Conservation (phyloP, 495 filamentous ascomycete species). For the Penicillium diatomitis region DNA sequence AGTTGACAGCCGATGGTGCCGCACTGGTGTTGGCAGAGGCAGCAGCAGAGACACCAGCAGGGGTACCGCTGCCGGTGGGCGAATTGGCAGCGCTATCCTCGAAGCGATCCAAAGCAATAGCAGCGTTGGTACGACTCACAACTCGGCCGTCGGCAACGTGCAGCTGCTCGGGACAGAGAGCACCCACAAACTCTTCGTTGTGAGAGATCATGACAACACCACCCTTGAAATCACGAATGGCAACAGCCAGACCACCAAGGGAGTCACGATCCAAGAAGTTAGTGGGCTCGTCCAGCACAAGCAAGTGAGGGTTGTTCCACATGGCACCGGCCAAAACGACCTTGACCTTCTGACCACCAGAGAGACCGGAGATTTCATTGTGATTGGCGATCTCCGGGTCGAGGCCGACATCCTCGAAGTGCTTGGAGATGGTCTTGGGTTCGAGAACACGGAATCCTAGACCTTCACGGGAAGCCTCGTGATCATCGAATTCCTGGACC, state of each 20-base stretch:
- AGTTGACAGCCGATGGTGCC: conserved; percentile 68
- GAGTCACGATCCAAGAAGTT: conserved; percentile 99
- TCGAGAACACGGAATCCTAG: conserved; percentile 88
- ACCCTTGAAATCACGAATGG: conserved; percentile 94
- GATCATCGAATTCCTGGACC: conserved; percentile 96
- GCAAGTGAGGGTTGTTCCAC: conserved; percentile 98
- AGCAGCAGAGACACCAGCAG: conserved; percentile 43
- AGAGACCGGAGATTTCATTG: conserved; percentile 94
- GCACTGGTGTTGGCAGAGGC: conserved; percentile 49
- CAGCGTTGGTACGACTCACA: conserved; percentile 67
- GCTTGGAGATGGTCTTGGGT: conserved; percentile 89
- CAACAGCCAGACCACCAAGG: conserved; percentile 87
- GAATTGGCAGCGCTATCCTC: conserved; percentile 67
- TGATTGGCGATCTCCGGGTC: conserved; percentile 98
- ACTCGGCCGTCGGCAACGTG: conserved; percentile 83
- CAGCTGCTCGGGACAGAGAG: conserved; percentile 90
- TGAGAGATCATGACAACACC: conserved; percentile 99
- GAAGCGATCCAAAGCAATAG: conserved; percentile 70
- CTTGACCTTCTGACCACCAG: conserved; percentile 99
- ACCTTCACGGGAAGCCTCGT: conserved; percentile 94
- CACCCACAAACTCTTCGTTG: conserved; percentile 97
- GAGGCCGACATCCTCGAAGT: conserved; percentile 93
- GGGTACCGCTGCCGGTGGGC: conserved; percentile 41
- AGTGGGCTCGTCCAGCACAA: conserved; percentile 97
- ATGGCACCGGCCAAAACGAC: conserved; percentile 95